Evolutionary conservation across 306 rosid genomes (phyloP), one percentile per base, ranked within the genome.

Genomic region (Delonix regia): DNA sequence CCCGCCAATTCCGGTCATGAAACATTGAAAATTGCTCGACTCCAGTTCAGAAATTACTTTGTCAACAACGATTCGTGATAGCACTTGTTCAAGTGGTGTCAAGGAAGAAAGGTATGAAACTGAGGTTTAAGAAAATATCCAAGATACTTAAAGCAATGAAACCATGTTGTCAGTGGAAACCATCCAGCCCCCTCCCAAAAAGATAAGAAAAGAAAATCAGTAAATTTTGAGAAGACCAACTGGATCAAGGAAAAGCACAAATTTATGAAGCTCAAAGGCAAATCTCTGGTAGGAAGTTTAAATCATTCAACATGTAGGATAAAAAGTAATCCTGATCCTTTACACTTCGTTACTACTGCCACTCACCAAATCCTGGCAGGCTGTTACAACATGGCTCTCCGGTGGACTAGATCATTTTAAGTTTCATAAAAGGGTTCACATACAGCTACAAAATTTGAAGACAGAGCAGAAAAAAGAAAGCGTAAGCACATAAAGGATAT

Each of bases 1-100:
- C 30, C 94, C 94, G 8, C 98, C 98, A 21, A 89, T 86, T 83
- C 85, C 88, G 0, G 94, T 92, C 39, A 74, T 85, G 82, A 92
- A 79, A 83, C 98, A 94, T 61, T 88, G 97, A 85, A 92, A 94
- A 25, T 97, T 94, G 73, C 87, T 78, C 5, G 94, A 89, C 89
- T 94, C 93, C 44, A 92, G 88, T 70, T 94, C 98, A 47, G 93
- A 72, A 75, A 86, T 82, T 68, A 92, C 93, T 79, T 84, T 84
- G 15, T 92, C 92, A 71, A 85, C 93, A 76, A 92, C 78, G 11
- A 86, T 84, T 69, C 88, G 87, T 75, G 97, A 89, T 66, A 94
- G 88, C 80, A 92, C 98, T 94, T 90, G 78, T 88, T 45, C 80
- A 78, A 74, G 61, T 9, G 48, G 85, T 25, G 84, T 92, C 55